Base-by-base conservation (phyloP, 805 yeast species). In the Diddensiella transvaalensis region DNA sequence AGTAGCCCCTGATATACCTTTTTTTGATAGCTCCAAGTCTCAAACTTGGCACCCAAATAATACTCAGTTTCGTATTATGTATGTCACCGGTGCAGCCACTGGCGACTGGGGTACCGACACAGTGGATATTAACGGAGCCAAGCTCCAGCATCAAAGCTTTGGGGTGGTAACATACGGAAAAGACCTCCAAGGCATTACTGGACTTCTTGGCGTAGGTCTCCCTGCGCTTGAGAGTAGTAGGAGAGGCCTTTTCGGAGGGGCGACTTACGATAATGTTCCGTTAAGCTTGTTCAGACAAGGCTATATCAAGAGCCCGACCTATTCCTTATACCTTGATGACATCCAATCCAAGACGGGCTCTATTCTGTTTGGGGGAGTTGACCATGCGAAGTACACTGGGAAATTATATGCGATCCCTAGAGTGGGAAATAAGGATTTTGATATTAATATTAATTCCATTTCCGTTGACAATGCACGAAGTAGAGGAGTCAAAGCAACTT, bases 101-200 rank as follows among this genome's bases (percentile, higher is more conserved):
- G 57, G 57, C 22, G 33, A 22, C 8, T 53, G 54, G 54, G 54
- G 52, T 13, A 50, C 50, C 1, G 56, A 52, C 19, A 23, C 22
- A 3, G 51, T 52, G 5, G 24, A 23, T 4, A 35, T 49, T 19
- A 35, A 36, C 11, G 51, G 48, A 2, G 48, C 47, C 3, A 39
- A 39, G 22, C 32, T 52, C 10, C 52, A 69, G 0, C 68, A 71
- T 47, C 69, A 85, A 29, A 78, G 87, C 3, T 77, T 90, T 64
- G 96, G 95, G 1, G 79, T 88, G 19, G 93, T 86, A 2, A 80
- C 81, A 59, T 62, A 63, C 30, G 77, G 87, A 1, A 77, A 79
- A 52, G 79, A 90, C 3, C 64, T 78, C 5, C 67, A 75, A 49
- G 93, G 95, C 48, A 63, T 67, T 13, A 59, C 53, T 4, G 56